Evolutionary conservation across 805 yeast genomes (phyloP), one percentile per base, ranked within the genome.

Genomic region (Middelhovenomyces tepae): DNA sequence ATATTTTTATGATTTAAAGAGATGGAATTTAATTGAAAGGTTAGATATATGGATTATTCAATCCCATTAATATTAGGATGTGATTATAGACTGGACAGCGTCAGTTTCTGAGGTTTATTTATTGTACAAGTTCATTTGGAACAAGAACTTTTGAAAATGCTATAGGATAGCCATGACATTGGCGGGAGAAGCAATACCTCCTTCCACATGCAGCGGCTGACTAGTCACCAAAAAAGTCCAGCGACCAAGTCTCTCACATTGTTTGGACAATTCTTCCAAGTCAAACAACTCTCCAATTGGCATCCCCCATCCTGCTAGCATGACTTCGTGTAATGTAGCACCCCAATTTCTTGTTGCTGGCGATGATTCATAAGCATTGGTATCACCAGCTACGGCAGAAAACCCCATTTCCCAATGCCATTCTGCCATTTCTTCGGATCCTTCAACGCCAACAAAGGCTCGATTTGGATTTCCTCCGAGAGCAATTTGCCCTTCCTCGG

Each of bases 161-260:
- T 36, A 51, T 23, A 51, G 37, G 17, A 51, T 44, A 13, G 68
- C 72, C 7, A 69, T 68, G 2, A 75, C 71, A 44, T 71, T 68
- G 1, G 62, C 57, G 6, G 55, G 44, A 8, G 60, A 46, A 10
- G 61, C 52, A 3, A 57, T 57, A 17, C 61, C 62, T 9, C 61
- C 60, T 4, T 46, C 47, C 5, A 51, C 48, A 27, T 57, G 54
- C 34, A 53, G 41, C 15, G 62, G 62, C n/a, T 53, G 57, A 18
- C 49, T 42, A 9, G 56, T 45, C 28, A 57, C 45, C 43, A 57
- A 44, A 45, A 57, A 57, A 5, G 52, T 37, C 37, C 46, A 56
- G 28, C 56, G 42, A 14, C 43, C 42, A 17, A 37, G 40, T 23
- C 34, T 36, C 27, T 46, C 30, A 38, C 62, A 57, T n/a, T 44